A percentile compares a stretch with the other conserved stretches of the same genome.
phyloP scores from a whole-genome alignment of 1,139 yeast genomes.

The Debaryomyces sp. region DNA sequence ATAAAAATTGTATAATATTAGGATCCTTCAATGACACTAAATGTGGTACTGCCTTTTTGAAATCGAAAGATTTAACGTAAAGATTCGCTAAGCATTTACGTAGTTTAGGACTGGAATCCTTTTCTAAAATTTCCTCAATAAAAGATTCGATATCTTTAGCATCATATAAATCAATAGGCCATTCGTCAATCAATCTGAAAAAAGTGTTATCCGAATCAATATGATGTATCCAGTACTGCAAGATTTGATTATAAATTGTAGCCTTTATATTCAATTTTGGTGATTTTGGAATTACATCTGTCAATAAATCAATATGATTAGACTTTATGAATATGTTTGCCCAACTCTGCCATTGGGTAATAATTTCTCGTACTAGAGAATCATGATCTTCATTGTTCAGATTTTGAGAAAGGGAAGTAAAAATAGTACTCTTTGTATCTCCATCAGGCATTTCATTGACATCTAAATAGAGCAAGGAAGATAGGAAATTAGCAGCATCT shows the following conservation, averaged over 20 bases:
- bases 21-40: conserved; percentile 57
- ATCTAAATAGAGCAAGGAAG: conserved; percentile 37
- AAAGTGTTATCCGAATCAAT: conserved; percentile 36
- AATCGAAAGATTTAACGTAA: conserved; percentile 60
- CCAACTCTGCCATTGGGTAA: conserved; percentile 72
- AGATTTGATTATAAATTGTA: conserved; percentile 52
- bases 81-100: conserved; percentile 58
- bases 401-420: conserved; percentile 15
- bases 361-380: conserved; percentile 29
- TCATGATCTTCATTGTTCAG: conserved; percentile 28
- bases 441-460: conserved; percentile 31
- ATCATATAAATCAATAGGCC: conserved; percentile 66
- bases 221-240: conserved; percentile 50
- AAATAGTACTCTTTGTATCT: conserved; percentile 34
- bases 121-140: conserved; percentile 47
- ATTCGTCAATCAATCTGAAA: conserved; percentile 43
- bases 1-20: conserved; percentile 58
- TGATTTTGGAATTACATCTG: conserved; percentile 55
- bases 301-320: conserved; percentile 49
- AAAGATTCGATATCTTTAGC: conserved; percentile 43
- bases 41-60: conserved; percentile 65
- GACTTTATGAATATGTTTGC: conserved; percentile 55
- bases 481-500: conserved; percentile 55
- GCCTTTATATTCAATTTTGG: conserved; percentile 39
- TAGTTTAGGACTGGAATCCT: conserved; percentile 26